phyloP scores from a whole-genome alignment of 257 asterid species.

The Handroanthus guayacan region DNA sequence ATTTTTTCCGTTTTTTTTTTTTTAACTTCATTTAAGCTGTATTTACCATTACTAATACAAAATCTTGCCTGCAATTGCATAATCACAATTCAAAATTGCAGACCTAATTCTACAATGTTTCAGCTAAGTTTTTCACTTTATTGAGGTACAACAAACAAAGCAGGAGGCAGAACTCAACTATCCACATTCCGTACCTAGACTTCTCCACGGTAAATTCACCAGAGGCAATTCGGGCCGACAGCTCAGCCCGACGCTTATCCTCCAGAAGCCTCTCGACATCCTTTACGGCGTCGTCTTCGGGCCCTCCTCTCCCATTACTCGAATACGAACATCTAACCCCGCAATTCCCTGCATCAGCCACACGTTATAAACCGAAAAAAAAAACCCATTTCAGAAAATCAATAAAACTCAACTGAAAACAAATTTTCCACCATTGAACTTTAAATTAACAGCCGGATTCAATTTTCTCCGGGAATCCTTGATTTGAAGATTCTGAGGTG shows the following conservation, averaged over 20 bases:
- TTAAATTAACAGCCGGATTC: conserved; percentile 37
- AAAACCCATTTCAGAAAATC: not conserved
- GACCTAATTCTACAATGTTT: no score
- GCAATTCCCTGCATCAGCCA: conserved; percentile 54
- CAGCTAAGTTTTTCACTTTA: no score
- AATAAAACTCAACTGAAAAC: not conserved
- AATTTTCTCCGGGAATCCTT: conserved; percentile 36
- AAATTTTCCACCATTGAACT: conserved; percentile 44
- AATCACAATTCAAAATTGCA: no score
- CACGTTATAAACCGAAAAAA: not conserved
- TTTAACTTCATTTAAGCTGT: not conserved
- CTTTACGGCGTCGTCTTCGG: conserved; percentile 53
- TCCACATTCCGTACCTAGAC: conserved; percentile 52
- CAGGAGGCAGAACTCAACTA: not conserved
- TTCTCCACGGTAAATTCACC: conserved; percentile 83
- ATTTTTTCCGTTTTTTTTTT: not conserved
- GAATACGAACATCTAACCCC: conserved; percentile 62
- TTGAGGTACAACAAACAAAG: conserved; percentile 10
- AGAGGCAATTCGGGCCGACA: conserved; percentile 88
- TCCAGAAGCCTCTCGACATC: conserved; percentile 65
- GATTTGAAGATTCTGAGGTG: conserved; percentile 45
- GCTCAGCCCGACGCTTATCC: conserved; percentile 77
- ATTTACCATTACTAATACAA: not conserved
- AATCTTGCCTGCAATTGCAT: no score
- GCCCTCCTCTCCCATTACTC: conserved; percentile 55